Evolutionary conservation across 176 grass and related monocot species (phyloP).

Genomic region (Saccharum officinarum): DNA sequence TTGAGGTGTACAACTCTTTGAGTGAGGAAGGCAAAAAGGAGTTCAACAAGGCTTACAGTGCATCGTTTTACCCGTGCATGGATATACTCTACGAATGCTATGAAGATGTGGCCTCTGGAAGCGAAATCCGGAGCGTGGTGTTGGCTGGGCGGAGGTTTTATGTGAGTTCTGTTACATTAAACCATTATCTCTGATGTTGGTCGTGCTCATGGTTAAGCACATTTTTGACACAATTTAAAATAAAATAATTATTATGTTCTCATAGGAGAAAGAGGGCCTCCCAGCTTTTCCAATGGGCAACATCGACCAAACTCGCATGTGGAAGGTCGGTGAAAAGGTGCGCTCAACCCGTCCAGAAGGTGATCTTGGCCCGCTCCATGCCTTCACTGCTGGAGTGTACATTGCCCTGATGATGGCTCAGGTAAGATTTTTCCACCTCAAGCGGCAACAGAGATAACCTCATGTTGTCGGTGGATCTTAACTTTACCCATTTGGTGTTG

Average conservation of each 20-base stretch:
- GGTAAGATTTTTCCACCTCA: constrained; percentile 48
- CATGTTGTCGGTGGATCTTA: neutral
- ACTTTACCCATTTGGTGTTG: neutral
- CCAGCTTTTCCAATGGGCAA: constrained; percentile 85
- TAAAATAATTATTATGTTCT: constrained; percentile 25
- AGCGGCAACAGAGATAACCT: neutral
- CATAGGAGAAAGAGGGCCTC: constrained; percentile 79
- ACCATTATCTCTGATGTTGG: constrained; percentile 20
- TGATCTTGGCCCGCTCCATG: constrained; percentile 67
- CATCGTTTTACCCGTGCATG: constrained; percentile 79
- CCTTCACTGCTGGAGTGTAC: constrained; percentile 70
- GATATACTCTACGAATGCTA: constrained; percentile 79
- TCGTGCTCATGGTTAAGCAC: neutral
- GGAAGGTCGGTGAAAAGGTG: constrained; percentile 80
- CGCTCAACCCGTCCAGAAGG: constrained; percentile 50
- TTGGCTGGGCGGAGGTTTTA: constrained; percentile 76
- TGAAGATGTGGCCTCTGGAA: constrained; percentile 75
- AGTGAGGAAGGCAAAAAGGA: constrained; percentile 70
- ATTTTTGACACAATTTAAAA: neutral
- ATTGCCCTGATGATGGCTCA: constrained; percentile 89
- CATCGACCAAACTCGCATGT: constrained; percentile 75
- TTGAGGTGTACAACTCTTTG: constrained; percentile 71
- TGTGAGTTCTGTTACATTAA: constrained; percentile 36
- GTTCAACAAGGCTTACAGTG: constrained; percentile 73
- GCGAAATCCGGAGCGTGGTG: constrained; percentile 83